These are phyloP conservation scores for Cyclostephanos tholiformis DNA, from an alignment of 108 stramenopile species.

Conservation along the genomic window DNA sequence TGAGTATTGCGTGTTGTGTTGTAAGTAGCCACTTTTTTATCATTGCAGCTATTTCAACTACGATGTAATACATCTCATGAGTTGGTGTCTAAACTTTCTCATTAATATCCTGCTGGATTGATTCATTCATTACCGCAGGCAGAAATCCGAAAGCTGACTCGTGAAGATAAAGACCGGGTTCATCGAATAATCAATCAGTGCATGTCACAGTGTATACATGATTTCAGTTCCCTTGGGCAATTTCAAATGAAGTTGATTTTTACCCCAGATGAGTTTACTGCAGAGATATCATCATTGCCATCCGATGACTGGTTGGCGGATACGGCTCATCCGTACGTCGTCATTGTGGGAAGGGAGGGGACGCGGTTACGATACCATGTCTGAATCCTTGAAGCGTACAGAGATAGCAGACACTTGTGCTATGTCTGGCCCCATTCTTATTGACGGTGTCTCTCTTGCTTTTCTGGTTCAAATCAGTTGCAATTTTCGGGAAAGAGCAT, in stretches of 20 bases:
- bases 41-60: too few species aligned
- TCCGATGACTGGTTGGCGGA: slow-evolving; percentile 36
- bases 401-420: too few species aligned
- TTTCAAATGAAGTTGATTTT: slow-evolving; percentile 51
- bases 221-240: slow-evolving; percentile 23
- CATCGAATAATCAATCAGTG: slow-evolving; percentile 45
- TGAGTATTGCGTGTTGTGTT: not conserved
- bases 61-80: too few species aligned
- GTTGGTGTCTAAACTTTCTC: not conserved
- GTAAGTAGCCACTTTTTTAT: not conserved
- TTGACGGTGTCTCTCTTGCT: too few species aligned
- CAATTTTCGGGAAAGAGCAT: too few species aligned
- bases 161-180: slow-evolving; percentile 44
- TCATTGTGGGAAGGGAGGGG: too few species aligned
- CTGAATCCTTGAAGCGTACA: too few species aligned
- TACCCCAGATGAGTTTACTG: slow-evolving; percentile 47
- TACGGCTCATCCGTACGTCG: slow-evolving; percentile 33
- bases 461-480: too few species aligned
- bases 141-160: slow-evolving; percentile 48
- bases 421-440: too few species aligned
- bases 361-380: too few species aligned
- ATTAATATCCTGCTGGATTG: not conserved
- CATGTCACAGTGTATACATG: slow-evolving; percentile 33
- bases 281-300: slow-evolving; percentile 17
- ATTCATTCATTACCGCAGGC: slow-evolving; percentile 9